Evolutionary conservation across 1,139 yeast species (phyloP), one percentile per base, ranked within the genome.

Genomic region (Candida tetrigidarum): DNA sequence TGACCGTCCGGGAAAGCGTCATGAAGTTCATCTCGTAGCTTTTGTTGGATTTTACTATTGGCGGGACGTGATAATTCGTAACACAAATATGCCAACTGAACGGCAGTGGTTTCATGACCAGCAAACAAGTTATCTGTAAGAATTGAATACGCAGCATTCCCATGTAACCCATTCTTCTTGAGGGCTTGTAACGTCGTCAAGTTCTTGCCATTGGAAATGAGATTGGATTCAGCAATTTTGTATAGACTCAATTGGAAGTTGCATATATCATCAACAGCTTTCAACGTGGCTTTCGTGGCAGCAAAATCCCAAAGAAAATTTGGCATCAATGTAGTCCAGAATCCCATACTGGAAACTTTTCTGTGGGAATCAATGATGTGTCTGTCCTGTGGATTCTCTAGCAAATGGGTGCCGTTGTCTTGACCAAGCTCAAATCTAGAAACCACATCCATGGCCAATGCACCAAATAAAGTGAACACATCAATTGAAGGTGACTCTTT

Each of bases 41-140:
- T 59, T 2, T 55, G 49, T 55, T 83, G 88, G 39, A 76, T 63
- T 12, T 62, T 56, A 1, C 51, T 47, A 52, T 80, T 67, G 7
- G 63, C 63, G 0, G 81, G 82, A 43, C 80, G 66, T 2, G 88
- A 82, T 41, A 84, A 60, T 55, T 83, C 83, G 67, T 81, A 84
- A 10, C 81, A 70, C 42, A 82, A 62, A 58, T 78, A 85, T 1
- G 88, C 71, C 46, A 85, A 62, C 14, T 84, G 84, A 4, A 83
- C 77, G 0, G 89, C 91, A 0, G 92, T 84, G 2, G 93, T 85
- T 58, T 84, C 88, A 57, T 85, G 91, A 3, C 93, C 93, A 1
- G 93, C 93, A 44, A 72, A 72, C 15, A 73, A 71, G 52, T 68
- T 67, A 46, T 71, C 76, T 5, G 71, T 67, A 18, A 74, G 54